Evolutionary conservation across 2,329 filamentous ascomycete genomes (phyloP).

Genomic region (Parafenestella ontariensis): DNA sequence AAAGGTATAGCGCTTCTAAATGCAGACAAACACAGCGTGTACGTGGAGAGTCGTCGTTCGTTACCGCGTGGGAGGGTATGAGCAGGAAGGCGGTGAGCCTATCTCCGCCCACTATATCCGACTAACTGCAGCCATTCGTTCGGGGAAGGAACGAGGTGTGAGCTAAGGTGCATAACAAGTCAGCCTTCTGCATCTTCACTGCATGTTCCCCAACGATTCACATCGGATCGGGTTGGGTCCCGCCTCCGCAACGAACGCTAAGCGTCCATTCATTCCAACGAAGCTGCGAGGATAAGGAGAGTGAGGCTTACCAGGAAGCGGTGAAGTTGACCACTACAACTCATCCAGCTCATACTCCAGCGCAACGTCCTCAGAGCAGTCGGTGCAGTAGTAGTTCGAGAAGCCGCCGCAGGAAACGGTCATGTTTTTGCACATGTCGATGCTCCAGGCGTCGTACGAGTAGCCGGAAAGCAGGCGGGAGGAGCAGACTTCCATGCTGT

Average conservation of each 20-base stretch:
- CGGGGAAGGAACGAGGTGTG: slow-evolving; percentile 1
- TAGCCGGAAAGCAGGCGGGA: slow-evolving; percentile 55
- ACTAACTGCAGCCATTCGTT: neutral
- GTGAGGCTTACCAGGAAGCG: slow-evolving; percentile 5
- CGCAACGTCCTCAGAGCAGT: slow-evolving; percentile 53
- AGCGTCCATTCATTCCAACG: neutral
- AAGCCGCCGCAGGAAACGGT: slow-evolving; percentile 52
- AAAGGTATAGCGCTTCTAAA: slow-evolving; percentile 2
- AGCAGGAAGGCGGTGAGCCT: slow-evolving; percentile 15
- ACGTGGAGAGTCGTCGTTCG: slow-evolving; percentile 2
- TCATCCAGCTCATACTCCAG: slow-evolving; percentile 54
- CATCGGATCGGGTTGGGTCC: neutral
- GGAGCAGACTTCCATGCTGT: slow-evolving; percentile 55
- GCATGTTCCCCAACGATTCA: neutral
- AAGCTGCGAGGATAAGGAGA: neutral
- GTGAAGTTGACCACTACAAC: slow-evolving; percentile 22
- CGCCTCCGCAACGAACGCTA: slow-evolving; percentile 2
- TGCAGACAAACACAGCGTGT: slow-evolving; percentile 1
- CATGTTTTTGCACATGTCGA: slow-evolving; percentile 57
- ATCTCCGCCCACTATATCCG: slow-evolving; percentile 9
- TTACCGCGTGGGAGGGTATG: neutral
- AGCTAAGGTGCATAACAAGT: slow-evolving; percentile 15
- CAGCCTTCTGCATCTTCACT: slow-evolving; percentile 5
- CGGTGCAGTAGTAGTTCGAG: slow-evolving; percentile 54
- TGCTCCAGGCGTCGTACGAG: slow-evolving; percentile 57